Evolutionary conservation across 768 basidiomycete species (phyloP).

Genomic region (Lactarius hengduanensis): DNA sequence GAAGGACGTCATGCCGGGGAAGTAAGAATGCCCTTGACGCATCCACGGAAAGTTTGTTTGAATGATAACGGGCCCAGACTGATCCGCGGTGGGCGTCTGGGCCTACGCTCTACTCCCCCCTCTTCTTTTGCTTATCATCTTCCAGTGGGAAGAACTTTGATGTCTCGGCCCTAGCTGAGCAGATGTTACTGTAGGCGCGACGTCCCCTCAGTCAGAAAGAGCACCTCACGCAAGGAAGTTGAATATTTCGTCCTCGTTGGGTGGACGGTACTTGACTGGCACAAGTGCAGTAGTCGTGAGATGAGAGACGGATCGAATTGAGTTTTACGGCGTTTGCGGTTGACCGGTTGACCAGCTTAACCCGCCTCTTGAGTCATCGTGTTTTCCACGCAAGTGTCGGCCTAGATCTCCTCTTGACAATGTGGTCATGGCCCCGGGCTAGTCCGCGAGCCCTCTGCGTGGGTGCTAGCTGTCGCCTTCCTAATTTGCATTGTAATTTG

Average conservation of each 20-base stretch:
- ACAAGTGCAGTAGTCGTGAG: no score
- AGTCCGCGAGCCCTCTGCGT: neutral
- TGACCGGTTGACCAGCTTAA: neutral
- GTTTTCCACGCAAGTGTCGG: constrained; percentile 1
- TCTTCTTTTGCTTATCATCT: neutral
- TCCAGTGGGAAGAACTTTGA: neutral
- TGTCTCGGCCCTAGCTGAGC: neutral
- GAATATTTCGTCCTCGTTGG: neutral
- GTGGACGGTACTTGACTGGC: no score
- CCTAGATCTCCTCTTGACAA: neutral
- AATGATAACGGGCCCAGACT: neutral
- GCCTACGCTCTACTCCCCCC: neutral
- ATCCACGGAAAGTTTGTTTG: neutral
- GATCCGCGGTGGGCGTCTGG: neutral
- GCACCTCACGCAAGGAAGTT: neutral
- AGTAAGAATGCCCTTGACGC: neutral
- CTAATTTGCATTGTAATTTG: constrained; percentile 78
- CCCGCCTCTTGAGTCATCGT: neutral
- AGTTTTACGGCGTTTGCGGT: neutral
- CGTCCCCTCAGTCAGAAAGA: neutral
- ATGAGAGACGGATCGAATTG: neutral
- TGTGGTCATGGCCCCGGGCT: neutral
- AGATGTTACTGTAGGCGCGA: neutral
- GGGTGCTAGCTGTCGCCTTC: neutral
- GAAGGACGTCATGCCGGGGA: neutral